Percentiles rank a stretch among this genome's conserved stretches.
Conservation (phyloP, 352 stramenopile species). For the Pythium chondricola region DNA sequence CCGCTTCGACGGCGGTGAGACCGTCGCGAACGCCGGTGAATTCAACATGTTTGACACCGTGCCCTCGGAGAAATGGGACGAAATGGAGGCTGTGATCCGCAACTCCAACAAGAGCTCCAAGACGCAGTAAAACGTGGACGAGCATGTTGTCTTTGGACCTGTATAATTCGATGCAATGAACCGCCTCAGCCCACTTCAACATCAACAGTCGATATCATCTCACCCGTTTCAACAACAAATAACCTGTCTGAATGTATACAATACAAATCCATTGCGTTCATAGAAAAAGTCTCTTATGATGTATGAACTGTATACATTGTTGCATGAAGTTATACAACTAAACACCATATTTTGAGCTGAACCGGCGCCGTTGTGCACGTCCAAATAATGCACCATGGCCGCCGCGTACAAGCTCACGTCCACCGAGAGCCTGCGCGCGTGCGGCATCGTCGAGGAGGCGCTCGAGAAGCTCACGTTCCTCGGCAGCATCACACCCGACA, state of each 20-base stretch:
- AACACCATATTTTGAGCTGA: slow-evolving; percentile 4
- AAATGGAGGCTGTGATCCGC: slow-evolving; percentile 57
- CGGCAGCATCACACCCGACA: slow-evolving; percentile 87
- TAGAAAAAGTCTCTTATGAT: background rate
- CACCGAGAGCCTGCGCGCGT: slow-evolving; percentile 63
- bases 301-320: background rate
- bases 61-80: slow-evolving; percentile 64
- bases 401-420: slow-evolving; percentile 58
- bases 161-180: no score
- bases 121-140: slow-evolving; percentile 16
- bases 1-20: slow-evolving; percentile 76
- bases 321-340: background rate
- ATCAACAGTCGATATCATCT: background rate
- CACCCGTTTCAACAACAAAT: background rate
- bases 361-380: slow-evolving; percentile 1
- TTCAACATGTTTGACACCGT: slow-evolving; percentile 75
- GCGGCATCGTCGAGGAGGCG: slow-evolving; percentile 84
- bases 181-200: background rate
- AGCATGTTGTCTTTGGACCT: no score
- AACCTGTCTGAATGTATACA: background rate
- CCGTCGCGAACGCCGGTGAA: slow-evolving; percentile 61
- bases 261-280: background rate
- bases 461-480: slow-evolving; percentile 90
- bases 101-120: slow-evolving; percentile 59
- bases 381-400: no score